Evolutionary conservation across 2,329 filamentous ascomycete genomes (phyloP).

Genomic region (Colletotrichum eremochloae): DNA sequence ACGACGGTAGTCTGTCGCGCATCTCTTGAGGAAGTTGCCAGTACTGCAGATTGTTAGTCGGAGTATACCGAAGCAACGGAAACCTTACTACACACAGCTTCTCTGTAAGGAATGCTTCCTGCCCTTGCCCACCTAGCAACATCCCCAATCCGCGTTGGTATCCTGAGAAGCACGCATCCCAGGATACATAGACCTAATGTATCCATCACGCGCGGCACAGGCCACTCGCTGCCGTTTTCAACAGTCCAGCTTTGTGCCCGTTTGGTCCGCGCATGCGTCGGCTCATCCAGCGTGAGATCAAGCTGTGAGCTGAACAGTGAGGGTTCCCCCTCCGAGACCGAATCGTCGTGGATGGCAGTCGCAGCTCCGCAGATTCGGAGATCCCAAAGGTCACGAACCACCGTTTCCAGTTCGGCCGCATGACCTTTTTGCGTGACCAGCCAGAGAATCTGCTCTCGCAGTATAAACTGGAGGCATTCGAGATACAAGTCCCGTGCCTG

Average conservation of each 20-base stretch:
- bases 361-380: conserved; percentile 69
- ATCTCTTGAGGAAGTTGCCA: conserved; percentile 73
- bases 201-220: conserved; percentile 78
- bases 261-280: conserved; percentile 48
- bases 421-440: conserved; percentile 76
- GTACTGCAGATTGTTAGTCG: conserved; percentile 55
- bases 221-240: conserved; percentile 62
- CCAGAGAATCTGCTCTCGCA: conserved; percentile 85
- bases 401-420: conserved; percentile 79
- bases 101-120: conserved; percentile 79
- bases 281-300: conserved; percentile 43
- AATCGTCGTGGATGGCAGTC: conserved; percentile 48
- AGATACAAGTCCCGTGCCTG: conserved; percentile 84
- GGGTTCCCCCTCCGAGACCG: conserved; percentile 46
- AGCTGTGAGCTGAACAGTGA: conserved; percentile 58
- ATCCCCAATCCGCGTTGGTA: conserved; percentile 83
- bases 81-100: conserved; percentile 65
- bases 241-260: conserved; percentile 60
- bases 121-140: conserved; percentile 76
- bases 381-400: conserved; percentile 89
- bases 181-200: conserved; percentile 85
- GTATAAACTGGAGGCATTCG: conserved; percentile 84
- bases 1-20: conserved; percentile 72
- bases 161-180: conserved; percentile 78
- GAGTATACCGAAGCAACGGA: background rate